Conservation (phyloP, 2,329 filamentous ascomycete species). For the Botrytis sinoallii region DNA sequence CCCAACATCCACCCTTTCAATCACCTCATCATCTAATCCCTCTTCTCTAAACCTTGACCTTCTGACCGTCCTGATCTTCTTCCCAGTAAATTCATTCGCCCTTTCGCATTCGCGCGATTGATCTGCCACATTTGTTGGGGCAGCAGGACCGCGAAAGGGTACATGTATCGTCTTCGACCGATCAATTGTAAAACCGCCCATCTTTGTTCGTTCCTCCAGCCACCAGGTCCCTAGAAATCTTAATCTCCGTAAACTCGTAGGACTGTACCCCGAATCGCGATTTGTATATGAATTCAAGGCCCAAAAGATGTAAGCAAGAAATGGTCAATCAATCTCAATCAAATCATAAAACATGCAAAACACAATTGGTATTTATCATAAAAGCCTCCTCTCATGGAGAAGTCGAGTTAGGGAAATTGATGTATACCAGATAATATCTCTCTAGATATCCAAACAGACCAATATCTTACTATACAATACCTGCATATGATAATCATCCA, state of each 20-base stretch:
- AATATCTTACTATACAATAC: neutral
- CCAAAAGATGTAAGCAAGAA: neutral
- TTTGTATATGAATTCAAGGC: neutral
- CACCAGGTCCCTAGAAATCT: neutral
- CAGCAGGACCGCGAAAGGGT: slow-evolving; percentile 1
- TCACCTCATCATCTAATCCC: slow-evolving; percentile 32
- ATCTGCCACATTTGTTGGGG: neutral
- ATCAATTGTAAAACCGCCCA: slow-evolving; percentile 16
- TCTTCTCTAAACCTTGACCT: slow-evolving; percentile 28
- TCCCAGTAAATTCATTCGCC: neutral
- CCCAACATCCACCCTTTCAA: slow-evolving; percentile 14
- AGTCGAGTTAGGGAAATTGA: neutral
- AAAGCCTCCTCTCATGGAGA: neutral
- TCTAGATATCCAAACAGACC: neutral
- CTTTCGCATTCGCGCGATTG: neutral
- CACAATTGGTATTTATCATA: neutral
- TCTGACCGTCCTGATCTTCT: neutral
- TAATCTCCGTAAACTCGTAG: neutral
- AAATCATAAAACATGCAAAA: slow-evolving; percentile 6
- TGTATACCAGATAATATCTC: neutral
- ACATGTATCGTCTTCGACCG: slow-evolving; percentile 16
- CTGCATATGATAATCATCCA: neutral
- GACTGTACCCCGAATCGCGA: neutral
- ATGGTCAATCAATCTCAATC: neutral
- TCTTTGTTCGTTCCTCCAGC: neutral